A percentile compares a stretch with the other conserved stretches of the same genome.
Evolutionary conservation across 352 stramenopile genomes (phyloP).

Genomic region (Phytophthora pisi): DNA sequence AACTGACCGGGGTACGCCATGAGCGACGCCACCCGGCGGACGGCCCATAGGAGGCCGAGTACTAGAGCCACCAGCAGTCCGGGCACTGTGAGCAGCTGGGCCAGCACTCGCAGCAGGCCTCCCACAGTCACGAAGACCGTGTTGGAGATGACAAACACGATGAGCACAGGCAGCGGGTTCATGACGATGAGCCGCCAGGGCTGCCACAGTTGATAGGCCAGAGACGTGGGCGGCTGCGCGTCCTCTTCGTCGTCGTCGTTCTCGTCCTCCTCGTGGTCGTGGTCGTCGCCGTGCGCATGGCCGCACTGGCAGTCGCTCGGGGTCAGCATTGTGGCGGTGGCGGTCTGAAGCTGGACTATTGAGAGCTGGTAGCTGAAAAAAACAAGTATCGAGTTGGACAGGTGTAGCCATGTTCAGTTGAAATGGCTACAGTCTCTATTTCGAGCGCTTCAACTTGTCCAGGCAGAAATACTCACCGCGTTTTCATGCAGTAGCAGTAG

Average conservation of each 20-base stretch:
- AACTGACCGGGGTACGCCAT: conserved; percentile 81
- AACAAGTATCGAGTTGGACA: conserved; percentile 6
- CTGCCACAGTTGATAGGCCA: conserved; percentile 77
- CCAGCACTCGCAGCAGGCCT: conserved; percentile 58
- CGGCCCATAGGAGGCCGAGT: conserved; percentile 30
- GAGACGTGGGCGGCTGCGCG: conserved; percentile 26
- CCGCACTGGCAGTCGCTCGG: conserved; percentile 40
- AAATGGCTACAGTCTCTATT: conserved; percentile 29
- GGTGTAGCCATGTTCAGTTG: conserved; percentile 9
- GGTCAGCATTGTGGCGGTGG: conserved; percentile 24
- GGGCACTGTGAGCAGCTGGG: conserved; percentile 52
- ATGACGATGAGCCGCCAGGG: conserved; percentile 67
- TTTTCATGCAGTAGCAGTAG: not conserved
- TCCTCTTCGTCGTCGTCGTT: conserved; percentile 19
- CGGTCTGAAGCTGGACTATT: conserved; percentile 7
- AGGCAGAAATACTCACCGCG: not conserved
- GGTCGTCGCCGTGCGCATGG: conserved; percentile 33
- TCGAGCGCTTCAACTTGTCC: conserved; percentile 24
- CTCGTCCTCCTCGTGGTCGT: conserved; percentile 13
- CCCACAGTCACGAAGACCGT: conserved; percentile 62
- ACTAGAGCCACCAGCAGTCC: conserved; percentile 62
- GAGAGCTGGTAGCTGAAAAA: not conserved
- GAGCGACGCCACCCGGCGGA: conserved; percentile 61
- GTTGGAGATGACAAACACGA: conserved; percentile 61
- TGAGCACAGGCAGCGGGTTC: conserved; percentile 63